Percentiles rank a stretch among this genome's conserved stretches.
Conservation (phyloP, 306 rosid genomes). For the Ormosia semicastrata region DNA sequence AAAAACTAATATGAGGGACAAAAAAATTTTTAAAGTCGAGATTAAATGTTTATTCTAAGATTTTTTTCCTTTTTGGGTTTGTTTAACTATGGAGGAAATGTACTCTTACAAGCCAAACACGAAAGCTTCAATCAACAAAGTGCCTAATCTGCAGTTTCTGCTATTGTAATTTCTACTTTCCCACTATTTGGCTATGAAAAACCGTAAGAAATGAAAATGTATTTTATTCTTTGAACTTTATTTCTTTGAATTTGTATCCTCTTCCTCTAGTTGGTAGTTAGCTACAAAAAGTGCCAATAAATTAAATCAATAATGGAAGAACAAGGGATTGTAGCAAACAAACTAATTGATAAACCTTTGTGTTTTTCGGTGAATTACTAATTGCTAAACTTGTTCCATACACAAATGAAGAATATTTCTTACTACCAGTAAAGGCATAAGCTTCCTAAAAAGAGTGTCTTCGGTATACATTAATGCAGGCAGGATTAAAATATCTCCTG, state of each 20-base stretch:
- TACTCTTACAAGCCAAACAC: not conserved
- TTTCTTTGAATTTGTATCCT: conserved; percentile 6
- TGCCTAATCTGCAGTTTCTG: not conserved
- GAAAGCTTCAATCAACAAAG: conserved; percentile 8
- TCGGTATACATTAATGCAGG: not conserved
- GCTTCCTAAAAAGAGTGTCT: conserved; percentile 16
- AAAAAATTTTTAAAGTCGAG: too few species aligned
- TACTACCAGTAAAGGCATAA: conserved; percentile 8
- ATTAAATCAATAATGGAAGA: not conserved
- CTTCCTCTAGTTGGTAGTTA: not conserved
- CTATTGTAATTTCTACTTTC: not conserved
- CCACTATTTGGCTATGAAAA: not conserved
- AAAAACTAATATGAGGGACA: too few species aligned
- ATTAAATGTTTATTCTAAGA: not conserved
- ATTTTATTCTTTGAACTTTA: not conserved
- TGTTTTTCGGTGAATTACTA: not conserved
- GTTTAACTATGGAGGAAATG: conserved; percentile 20
- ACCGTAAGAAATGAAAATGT: not conserved
- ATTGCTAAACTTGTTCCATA: not conserved
- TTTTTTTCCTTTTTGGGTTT: not conserved
- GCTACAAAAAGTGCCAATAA: not conserved
- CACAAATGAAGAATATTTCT: not conserved
- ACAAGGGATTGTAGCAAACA: not conserved
- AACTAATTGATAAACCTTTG: not conserved
- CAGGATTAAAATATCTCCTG: conserved; percentile 29